phyloP scores from a whole-genome alignment of 2,329 filamentous ascomycete genomes.

The Pseudogymnoascus sp. region DNA sequence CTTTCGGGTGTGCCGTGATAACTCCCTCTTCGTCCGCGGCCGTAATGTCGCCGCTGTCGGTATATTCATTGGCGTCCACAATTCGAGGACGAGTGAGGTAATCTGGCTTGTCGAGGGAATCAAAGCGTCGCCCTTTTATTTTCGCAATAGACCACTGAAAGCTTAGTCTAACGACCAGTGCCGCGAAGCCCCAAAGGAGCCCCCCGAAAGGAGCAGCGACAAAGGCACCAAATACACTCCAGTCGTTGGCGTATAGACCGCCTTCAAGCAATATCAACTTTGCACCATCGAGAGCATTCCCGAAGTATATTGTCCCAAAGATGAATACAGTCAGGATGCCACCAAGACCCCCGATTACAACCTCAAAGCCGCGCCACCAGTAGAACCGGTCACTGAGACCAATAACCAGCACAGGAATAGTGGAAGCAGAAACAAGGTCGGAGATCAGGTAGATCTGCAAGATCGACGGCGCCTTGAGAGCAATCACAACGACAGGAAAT shows the following conservation, averaged over 20 bases:
- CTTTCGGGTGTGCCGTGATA: slow-evolving; percentile 26
- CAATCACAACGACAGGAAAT: slow-evolving; percentile 65
- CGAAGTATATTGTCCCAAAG: slow-evolving; percentile 73
- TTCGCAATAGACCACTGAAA: slow-evolving; percentile 53
- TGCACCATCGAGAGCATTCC: slow-evolving; percentile 53
- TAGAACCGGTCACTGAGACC: slow-evolving; percentile 59
- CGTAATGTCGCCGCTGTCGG: slow-evolving; percentile 19
- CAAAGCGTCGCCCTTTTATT: slow-evolving; percentile 53
- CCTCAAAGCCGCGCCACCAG: slow-evolving; percentile 75
- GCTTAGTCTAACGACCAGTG: slow-evolving; percentile 51
- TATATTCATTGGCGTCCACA: slow-evolving; percentile 26
- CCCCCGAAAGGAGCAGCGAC: slow-evolving; percentile 72
- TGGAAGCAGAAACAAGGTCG: slow-evolving; percentile 68
- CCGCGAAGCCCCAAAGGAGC: slow-evolving; percentile 61
- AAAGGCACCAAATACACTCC: slow-evolving; percentile 77
- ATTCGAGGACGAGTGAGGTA: slow-evolving; percentile 18
- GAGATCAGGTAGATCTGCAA: slow-evolving; percentile 78
- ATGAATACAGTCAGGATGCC: slow-evolving; percentile 74
- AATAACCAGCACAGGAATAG: slow-evolving; percentile 67
- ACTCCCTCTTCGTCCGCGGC: slow-evolving; percentile 18
- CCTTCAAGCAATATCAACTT: slow-evolving; percentile 64
- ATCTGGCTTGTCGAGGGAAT: slow-evolving; percentile 54
- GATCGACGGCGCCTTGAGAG: slow-evolving; percentile 65
- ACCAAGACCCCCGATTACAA: slow-evolving; percentile 68
- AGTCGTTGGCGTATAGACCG: slow-evolving; percentile 69